Conservation (phyloP, 805 yeast species). For the Candida maesae region DNA sequence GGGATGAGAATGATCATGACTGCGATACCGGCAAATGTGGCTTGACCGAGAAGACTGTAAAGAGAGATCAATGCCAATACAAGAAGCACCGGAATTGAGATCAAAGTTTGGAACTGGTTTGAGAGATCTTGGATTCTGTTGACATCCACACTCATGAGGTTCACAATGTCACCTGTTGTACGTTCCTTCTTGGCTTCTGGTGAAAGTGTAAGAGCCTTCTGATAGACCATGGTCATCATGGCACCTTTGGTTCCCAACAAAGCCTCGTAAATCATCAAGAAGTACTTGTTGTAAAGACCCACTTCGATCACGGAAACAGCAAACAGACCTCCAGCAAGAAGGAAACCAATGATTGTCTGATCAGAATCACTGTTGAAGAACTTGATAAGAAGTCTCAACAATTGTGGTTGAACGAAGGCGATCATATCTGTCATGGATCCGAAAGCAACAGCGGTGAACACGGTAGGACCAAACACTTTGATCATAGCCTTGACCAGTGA, state of each 20-base stretch:
- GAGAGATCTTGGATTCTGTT: constrained; percentile 48
- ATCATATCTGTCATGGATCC: constrained; percentile 73
- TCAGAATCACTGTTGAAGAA: constrained; percentile 46
- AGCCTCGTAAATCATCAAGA: constrained; percentile 51
- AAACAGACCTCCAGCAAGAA: constrained; percentile 64
- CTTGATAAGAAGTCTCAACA: constrained; percentile 61
- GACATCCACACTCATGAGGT: constrained; percentile 76
- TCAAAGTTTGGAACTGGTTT: constrained; percentile 48
- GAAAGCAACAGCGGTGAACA: constrained; percentile 65
- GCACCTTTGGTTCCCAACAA: constrained; percentile 66
- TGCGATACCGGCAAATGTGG: constrained; percentile 54
- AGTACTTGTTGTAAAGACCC: constrained; percentile 63
- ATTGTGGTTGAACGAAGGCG: constrained; percentile 85
- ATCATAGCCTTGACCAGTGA: constrained; percentile 59
- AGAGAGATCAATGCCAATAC: constrained; percentile 51
- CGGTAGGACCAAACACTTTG: constrained; percentile 73
- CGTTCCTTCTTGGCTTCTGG: constrained; percentile 55
- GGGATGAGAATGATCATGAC: constrained; percentile 57
- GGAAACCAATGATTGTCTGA: constrained; percentile 42
- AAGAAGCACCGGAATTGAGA: constrained; percentile 58
- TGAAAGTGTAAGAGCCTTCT: constrained; percentile 67
- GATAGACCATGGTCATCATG: constrained; percentile 62
- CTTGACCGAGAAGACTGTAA: constrained; percentile 51
- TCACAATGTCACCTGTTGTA: constrained; percentile 46
- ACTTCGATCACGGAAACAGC: constrained; percentile 57